These are phyloP conservation scores for Agaricus blazei DNA, from an alignment of 768 basidiomycete genomes.

Conservation along the genomic window DNA sequence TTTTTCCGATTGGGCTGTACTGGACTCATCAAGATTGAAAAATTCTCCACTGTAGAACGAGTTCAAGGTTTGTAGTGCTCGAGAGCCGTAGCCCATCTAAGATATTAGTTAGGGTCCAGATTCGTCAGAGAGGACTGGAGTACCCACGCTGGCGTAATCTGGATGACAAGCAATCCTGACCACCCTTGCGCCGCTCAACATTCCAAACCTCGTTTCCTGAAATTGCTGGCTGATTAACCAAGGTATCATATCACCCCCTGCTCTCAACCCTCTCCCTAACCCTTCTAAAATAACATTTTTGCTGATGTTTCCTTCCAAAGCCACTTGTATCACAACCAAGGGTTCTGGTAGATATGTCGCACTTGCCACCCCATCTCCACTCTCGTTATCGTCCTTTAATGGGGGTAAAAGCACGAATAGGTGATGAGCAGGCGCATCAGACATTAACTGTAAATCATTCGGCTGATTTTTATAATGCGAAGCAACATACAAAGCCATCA, in stretches of 20 bases:
- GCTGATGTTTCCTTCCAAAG: conserved; percentile 90
- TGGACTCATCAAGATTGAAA: conserved; percentile 76
- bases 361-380: not conserved
- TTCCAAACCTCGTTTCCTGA: conserved; percentile 92
- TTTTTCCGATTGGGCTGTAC: conserved; percentile 32
- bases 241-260: conserved; percentile 96
- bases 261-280: conserved; percentile 74
- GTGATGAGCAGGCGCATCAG: conserved; percentile 95
- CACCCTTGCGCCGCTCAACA: conserved; percentile 84
- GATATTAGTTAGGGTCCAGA: not conserved
- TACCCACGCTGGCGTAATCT: conserved; percentile 82
- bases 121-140: not conserved
- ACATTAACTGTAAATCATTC: conserved; percentile 96
- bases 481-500: conserved; percentile 98
- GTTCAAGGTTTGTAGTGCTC: conserved; percentile 82
- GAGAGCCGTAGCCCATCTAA: conserved; percentile 95
- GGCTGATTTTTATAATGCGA: conserved; percentile 99
- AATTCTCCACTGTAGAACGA: conserved; percentile 92
- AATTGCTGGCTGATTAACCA: conserved; percentile 95
- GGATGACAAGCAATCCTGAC: conserved; percentile 96
- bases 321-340: conserved; percentile 92
- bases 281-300: conserved; percentile 83
- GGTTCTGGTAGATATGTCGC: conserved; percentile 92
- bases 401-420: conserved; percentile 95
- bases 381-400: conserved; percentile 60